These are phyloP conservation scores for Drosera spatulata DNA, from an alignment of 179 eudicot species.

Conservation along the genomic window DNA sequence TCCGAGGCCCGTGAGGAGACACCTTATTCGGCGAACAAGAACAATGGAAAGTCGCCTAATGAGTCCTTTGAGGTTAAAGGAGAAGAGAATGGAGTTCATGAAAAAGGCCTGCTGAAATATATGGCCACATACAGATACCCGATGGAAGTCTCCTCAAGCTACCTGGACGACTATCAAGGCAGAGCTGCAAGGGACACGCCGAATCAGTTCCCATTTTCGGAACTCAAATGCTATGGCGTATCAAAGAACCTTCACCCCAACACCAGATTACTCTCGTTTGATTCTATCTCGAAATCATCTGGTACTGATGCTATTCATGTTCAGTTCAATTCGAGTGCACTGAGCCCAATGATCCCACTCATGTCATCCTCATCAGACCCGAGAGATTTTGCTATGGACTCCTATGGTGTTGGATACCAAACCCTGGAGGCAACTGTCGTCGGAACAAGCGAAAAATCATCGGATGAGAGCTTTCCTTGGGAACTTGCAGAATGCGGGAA, in stretches of 20 bases:
- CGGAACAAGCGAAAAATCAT: conserved; percentile 10
- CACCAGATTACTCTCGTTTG: conserved; percentile 19
- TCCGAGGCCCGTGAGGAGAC: conserved; percentile 33
- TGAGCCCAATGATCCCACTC: conserved; percentile 23
- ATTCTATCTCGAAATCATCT: conserved; percentile 16
- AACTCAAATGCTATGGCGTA: neutral
- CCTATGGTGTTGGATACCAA: neutral
- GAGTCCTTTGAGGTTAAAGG: conserved; percentile 6
- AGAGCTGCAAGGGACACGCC: neutral
- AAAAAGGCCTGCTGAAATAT: neutral
- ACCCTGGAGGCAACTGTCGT: conserved; percentile 1
- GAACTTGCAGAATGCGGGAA: neutral
- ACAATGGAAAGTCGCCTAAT: conserved; percentile 21
- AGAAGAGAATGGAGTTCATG: conserved; percentile 5
- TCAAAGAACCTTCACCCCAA: conserved; percentile 6
- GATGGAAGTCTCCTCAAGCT: conserved; percentile 5
- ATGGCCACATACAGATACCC: conserved; percentile 7
- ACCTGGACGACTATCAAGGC: too few species aligned
- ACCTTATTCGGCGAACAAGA: conserved; percentile 5
- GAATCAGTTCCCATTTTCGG: neutral
- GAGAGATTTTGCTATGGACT: conserved; percentile 2
- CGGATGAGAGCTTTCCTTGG: neutral
- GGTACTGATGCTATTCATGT: conserved; percentile 6
- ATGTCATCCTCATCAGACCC: conserved; percentile 17
- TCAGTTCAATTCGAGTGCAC: conserved; percentile 10